phyloP scores from a whole-genome alignment of 208 protist species.

The Tritrichomonas musculus region DNA sequence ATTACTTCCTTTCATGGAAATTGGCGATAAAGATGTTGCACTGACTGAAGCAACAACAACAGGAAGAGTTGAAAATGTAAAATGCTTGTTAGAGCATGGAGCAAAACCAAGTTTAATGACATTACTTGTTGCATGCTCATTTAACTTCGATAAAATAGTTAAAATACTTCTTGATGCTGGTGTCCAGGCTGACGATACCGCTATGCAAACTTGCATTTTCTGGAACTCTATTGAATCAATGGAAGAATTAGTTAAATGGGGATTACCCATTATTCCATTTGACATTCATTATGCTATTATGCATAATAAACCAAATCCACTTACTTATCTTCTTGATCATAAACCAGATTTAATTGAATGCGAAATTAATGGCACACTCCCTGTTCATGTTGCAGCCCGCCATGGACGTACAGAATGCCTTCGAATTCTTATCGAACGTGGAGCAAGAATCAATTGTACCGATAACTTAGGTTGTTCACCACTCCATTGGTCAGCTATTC shows the following conservation, averaged over 20 bases:
- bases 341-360: background rate
- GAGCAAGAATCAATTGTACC: background rate
- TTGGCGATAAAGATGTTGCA: background rate
- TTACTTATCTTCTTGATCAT: background rate
- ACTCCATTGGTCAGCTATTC: background rate
- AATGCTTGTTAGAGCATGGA: background rate
- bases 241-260: background rate
- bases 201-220: constrained; percentile 26
- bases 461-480: background rate
- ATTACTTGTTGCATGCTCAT: background rate
- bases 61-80: background rate
- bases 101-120: background rate
- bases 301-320: background rate
- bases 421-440: background rate
- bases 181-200: background rate
- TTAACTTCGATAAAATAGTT: background rate
- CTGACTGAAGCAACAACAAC: background rate
- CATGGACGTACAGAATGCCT: background rate
- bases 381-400: background rate
- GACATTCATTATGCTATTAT: constrained; percentile 24
- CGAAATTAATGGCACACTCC: background rate
- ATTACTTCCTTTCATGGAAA: background rate
- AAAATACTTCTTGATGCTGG: background rate
- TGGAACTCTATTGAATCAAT: background rate
- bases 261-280: background rate